phyloP scores from a whole-genome alignment of 305 asterid species.

The Plantago lanceolata region DNA sequence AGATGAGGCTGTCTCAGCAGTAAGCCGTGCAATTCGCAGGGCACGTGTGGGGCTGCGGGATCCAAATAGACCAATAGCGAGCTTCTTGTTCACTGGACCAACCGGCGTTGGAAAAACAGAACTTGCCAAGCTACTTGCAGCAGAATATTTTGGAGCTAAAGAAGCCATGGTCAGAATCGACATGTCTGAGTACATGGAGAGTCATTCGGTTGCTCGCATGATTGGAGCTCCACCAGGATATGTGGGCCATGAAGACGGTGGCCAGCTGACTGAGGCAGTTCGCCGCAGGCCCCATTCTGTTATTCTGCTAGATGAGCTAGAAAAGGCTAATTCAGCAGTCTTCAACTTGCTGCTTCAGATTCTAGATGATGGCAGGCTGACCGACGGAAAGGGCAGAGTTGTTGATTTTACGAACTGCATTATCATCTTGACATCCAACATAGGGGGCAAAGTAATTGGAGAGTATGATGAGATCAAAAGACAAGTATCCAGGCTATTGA shows the following conservation, averaged over 20 bases:
- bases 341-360: slow-evolving; percentile 97
- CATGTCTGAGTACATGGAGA: slow-evolving; percentile 98
- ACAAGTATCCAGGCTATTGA: slow-evolving; percentile 73
- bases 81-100: slow-evolving; percentile 94
- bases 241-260: slow-evolving; percentile 93
- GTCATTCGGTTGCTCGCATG: slow-evolving; percentile 87
- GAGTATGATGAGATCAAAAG: slow-evolving; percentile 78
- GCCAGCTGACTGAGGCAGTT: slow-evolving; percentile 93
- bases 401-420: slow-evolving; percentile 94
- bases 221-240: slow-evolving; percentile 96
- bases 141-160: slow-evolving; percentile 91
- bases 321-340: slow-evolving; percentile 91
- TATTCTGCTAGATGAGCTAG: slow-evolving; percentile 84
- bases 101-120: slow-evolving; percentile 97
- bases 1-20: slow-evolving; percentile 91
- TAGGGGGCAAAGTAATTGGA: slow-evolving; percentile 30
- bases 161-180: slow-evolving; percentile 97
- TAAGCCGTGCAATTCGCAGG: slow-evolving; percentile 96
- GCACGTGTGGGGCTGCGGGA: slow-evolving; percentile 96
- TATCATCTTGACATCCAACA: slow-evolving; percentile 88
- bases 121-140: slow-evolving; percentile 78
- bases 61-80: slow-evolving; percentile 91
- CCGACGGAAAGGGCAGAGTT: slow-evolving; percentile 92
- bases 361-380: slow-evolving; percentile 85
- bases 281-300: slow-evolving; percentile 89